Percentiles rank a stretch among this genome's conserved stretches.
phyloP scores from a whole-genome alignment of 805 yeast genomes.

The Saccharomycopsis amapae region DNA sequence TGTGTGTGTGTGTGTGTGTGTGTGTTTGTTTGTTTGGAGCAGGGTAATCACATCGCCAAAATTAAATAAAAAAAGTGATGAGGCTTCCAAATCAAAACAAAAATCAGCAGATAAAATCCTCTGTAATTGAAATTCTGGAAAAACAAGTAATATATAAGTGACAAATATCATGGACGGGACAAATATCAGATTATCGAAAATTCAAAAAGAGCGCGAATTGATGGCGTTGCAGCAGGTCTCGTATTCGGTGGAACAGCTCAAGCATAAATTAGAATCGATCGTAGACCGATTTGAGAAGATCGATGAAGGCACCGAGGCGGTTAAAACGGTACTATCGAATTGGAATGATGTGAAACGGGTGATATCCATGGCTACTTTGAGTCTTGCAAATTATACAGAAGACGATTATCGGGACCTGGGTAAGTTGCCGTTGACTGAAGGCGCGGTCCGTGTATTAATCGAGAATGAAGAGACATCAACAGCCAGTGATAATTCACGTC shows the following conservation, averaged over 20 bases:
- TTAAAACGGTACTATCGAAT: slow-evolving; percentile 49
- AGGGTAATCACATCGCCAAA: no score
- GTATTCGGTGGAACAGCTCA: slow-evolving; percentile 19
- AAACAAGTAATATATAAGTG: background rate
- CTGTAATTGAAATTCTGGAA: no score
- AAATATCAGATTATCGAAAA: slow-evolving; percentile 10
- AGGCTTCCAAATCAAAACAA: no score
- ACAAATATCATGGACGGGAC: background rate
- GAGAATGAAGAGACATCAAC: slow-evolving; percentile 3
- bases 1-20: no score
- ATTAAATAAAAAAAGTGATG: no score
- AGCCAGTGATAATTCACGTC: no score
- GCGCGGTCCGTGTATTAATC: slow-evolving; percentile 26
- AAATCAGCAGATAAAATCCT: no score
- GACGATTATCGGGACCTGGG: slow-evolving; percentile 34
- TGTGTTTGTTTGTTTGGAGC: no score
- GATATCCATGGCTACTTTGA: slow-evolving; percentile 46
- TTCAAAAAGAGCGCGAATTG: slow-evolving; percentile 18
- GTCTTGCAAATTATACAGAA: slow-evolving; percentile 32
- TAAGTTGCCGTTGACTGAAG: slow-evolving; percentile 25
- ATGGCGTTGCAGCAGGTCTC: slow-evolving; percentile 21
- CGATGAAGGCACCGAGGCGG: slow-evolving; percentile 50
- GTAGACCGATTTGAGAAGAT: slow-evolving; percentile 16
- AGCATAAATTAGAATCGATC: slow-evolving; percentile 14
- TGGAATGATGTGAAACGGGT: slow-evolving; percentile 60